These are phyloP conservation scores for Nakazawaea sp. DNA, from an alignment of 805 yeast genomes.

Conservation along the genomic window DNA sequence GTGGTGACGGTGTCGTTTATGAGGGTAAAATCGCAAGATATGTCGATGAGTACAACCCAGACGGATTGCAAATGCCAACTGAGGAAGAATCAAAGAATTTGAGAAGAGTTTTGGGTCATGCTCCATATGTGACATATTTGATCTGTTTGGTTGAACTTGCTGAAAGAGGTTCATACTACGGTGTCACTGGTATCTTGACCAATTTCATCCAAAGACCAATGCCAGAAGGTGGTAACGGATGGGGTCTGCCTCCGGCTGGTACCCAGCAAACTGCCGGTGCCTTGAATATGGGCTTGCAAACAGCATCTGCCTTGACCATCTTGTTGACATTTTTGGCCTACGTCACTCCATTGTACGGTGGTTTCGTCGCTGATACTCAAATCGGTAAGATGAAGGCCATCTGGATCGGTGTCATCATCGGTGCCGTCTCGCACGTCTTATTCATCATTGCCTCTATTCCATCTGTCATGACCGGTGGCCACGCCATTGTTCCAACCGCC, in stretches of 20 bases:
- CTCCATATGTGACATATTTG: slow-evolving; percentile 42
- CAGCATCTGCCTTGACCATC: slow-evolving; percentile 40
- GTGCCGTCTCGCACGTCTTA: slow-evolving; percentile 39
- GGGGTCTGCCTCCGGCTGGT: slow-evolving; percentile 32
- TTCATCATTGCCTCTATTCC: slow-evolving; percentile 45
- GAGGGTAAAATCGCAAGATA: slow-evolving; percentile 12
- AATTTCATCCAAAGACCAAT: slow-evolving; percentile 48
- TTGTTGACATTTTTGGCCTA: slow-evolving; percentile 43
- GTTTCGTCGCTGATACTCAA: slow-evolving; percentile 42
- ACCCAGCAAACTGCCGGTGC: slow-evolving; percentile 41
- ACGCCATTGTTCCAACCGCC: slow-evolving; percentile 33
- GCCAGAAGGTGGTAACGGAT: slow-evolving; percentile 38
- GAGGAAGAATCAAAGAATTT: slow-evolving; percentile 25
- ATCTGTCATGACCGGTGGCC: slow-evolving; percentile 30
- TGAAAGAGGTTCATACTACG: slow-evolving; percentile 50
- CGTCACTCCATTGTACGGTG: slow-evolving; percentile 45
- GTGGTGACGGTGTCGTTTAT: slow-evolving; percentile 9
- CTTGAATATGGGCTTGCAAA: slow-evolving; percentile 35
- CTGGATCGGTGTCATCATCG: slow-evolving; percentile 41
- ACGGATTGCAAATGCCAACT: slow-evolving; percentile 18
- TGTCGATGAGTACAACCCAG: slow-evolving; percentile 23
- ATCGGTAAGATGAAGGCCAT: slow-evolving; percentile 41
- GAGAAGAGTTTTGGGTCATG: slow-evolving; percentile 35
- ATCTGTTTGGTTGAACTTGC: slow-evolving; percentile 46
- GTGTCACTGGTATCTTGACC: slow-evolving; percentile 34